Percentiles rank a stretch among this genome's conserved stretches.
phyloP scores from a whole-genome alignment of 805 yeast genomes.

The Wickerhamiella alocasiicola region DNA sequence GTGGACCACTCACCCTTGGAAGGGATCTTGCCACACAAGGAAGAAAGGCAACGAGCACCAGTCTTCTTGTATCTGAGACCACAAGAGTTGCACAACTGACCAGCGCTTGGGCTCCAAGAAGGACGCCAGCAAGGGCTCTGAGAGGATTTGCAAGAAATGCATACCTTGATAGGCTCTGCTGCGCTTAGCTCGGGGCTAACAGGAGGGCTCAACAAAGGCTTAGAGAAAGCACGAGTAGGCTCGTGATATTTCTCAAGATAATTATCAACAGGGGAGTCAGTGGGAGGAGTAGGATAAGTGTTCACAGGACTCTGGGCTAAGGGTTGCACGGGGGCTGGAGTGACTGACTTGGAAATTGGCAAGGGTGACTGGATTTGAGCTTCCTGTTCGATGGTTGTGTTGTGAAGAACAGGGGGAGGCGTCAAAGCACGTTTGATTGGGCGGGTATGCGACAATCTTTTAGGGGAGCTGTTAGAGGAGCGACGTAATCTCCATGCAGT shows the following conservation, averaged over 20 bases:
- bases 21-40: constrained; percentile 72
- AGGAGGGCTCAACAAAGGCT: constrained; percentile 17
- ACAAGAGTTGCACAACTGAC: constrained; percentile 95
- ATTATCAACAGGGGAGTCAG: neutral
- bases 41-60: constrained; percentile 74
- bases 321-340: neutral
- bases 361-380: neutral
- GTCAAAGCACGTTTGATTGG: neutral
- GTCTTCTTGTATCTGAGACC: constrained; percentile 92
- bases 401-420: neutral
- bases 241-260: neutral
- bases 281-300: constrained; percentile 2
- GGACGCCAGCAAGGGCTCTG: constrained; percentile 99
- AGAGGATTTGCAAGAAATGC: constrained; percentile 81
- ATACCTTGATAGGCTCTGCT: constrained; percentile 23
- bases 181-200: constrained; percentile 12
- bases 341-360: neutral
- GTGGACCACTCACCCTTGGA: constrained; percentile 92
- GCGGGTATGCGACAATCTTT: neutral
- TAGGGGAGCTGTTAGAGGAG: neutral
- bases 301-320: neutral
- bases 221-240: neutral
- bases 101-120: constrained; percentile 79
- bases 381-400: neutral
- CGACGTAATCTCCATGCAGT: constrained; percentile 23